Conservation (phyloP, 176 grass and related monocot genomes). For the Cymbopogon citratus region DNA sequence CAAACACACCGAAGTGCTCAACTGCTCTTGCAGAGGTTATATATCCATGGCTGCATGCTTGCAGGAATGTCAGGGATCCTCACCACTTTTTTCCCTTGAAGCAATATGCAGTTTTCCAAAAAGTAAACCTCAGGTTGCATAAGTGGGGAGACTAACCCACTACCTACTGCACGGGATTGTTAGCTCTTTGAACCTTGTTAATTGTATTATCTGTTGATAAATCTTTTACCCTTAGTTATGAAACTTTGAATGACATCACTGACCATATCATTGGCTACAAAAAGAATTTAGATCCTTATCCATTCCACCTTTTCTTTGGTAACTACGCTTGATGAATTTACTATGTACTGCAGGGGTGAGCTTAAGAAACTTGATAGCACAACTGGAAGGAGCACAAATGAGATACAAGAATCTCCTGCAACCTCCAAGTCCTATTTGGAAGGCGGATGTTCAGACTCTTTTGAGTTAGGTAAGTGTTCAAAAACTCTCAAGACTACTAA, state of each 20-base stretch:
- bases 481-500: background rate
- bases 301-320: background rate
- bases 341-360: background rate
- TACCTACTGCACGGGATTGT: too few relatives aligned
- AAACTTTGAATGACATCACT: background rate
- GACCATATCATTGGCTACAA: too few relatives aligned
- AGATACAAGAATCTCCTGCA: background rate
- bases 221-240: background rate
- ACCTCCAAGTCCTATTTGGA: background rate
- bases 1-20: too few relatives aligned
- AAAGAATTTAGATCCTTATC: too few relatives aligned
- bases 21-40: too few relatives aligned
- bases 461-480: background rate
- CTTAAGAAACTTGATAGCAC: background rate
- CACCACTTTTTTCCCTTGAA: too few relatives aligned
- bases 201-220: background rate
- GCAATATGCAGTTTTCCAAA: too few relatives aligned
- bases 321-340: background rate
- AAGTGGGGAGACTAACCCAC: too few relatives aligned
- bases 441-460: background rate
- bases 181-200: too few relatives aligned
- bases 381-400: background rate
- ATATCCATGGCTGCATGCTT: too few relatives aligned
- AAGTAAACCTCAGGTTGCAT: too few relatives aligned
- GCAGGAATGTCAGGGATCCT: too few relatives aligned